Conservation (phyloP, 768 basidiomycete genomes). For the Kwoniella sp. region DNA sequence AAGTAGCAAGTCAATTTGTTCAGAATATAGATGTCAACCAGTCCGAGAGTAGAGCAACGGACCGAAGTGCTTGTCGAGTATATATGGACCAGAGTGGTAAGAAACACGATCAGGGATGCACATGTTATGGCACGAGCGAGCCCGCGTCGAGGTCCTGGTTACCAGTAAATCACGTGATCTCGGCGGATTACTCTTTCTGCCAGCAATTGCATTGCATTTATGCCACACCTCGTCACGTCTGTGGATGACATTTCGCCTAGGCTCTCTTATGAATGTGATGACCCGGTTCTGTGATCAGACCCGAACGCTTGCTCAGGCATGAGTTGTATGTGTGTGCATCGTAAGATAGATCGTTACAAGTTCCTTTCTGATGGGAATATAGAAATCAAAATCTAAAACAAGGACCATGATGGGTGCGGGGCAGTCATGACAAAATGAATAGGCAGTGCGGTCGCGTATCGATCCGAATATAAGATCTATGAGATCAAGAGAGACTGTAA, state of each 20-base stretch:
- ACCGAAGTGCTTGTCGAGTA: too few relatives aligned
- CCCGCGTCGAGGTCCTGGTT: not conserved
- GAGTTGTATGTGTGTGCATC: conserved; percentile 2
- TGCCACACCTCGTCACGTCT: too few relatives aligned
- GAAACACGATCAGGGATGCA: not conserved
- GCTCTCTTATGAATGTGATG: too few relatives aligned
- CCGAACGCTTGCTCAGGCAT: too few relatives aligned
- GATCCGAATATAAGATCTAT: not conserved
- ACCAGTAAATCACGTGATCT: not conserved
- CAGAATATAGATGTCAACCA: too few relatives aligned
- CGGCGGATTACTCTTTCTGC: not conserved
- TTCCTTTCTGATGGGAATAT: not conserved
- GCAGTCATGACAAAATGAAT: not conserved
- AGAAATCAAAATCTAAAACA: not conserved
- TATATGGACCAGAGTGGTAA: too few relatives aligned
- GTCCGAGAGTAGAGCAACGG: too few relatives aligned
- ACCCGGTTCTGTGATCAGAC: too few relatives aligned
- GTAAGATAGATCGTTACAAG: not conserved
- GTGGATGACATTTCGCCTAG: too few relatives aligned
- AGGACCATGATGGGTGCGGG: not conserved
- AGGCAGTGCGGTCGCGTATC: not conserved
- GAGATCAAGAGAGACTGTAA: not conserved
- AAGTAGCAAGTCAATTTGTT: too few relatives aligned
- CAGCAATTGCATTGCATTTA: too few relatives aligned
- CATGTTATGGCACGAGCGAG: not conserved